phyloP scores from a whole-genome alignment of 495 filamentous ascomycete genomes.

The Tuber brumale region DNA sequence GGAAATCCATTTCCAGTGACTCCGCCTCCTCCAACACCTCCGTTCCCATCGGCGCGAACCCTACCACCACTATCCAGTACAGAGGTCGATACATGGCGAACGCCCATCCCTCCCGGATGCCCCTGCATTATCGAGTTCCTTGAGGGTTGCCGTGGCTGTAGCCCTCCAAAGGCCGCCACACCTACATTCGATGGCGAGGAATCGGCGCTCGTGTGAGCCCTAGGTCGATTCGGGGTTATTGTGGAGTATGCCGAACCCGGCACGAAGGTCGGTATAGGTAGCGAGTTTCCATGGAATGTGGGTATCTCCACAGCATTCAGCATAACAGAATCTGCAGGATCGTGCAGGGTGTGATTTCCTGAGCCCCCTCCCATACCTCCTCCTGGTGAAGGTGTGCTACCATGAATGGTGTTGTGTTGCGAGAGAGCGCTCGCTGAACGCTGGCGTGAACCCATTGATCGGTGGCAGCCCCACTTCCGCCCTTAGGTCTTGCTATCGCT shows the following conservation, averaged over 20 bases:
- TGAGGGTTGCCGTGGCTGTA: slow-evolving; percentile 29
- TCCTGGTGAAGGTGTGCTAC: slow-evolving; percentile 35
- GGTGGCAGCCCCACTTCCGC: not conserved
- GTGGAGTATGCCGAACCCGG: slow-evolving; percentile 34
- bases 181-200: slow-evolving; percentile 25
- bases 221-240: slow-evolving; percentile 34
- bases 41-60: slow-evolving; percentile 20
- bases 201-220: slow-evolving; percentile 38
- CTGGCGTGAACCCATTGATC: slow-evolving; percentile 39
- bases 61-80: slow-evolving; percentile 30
- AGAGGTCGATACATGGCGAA: slow-evolving; percentile 40
- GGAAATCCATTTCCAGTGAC: slow-evolving; percentile 19
- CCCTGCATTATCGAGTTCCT: slow-evolving; percentile 39
- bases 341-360: slow-evolving; percentile 33
- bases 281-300: slow-evolving; percentile 38
- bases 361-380: slow-evolving; percentile 30
- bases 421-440: slow-evolving; percentile 39
- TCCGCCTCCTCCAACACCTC: slow-evolving; percentile 18
- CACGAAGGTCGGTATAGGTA: slow-evolving; percentile 31
- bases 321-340: slow-evolving; percentile 23
- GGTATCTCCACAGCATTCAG: slow-evolving; percentile 37
- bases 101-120: slow-evolving; percentile 28
- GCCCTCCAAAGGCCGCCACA: slow-evolving; percentile 23
- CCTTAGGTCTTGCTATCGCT: not conserved
- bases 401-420: slow-evolving; percentile 32